Evolutionary conservation across 2,329 filamentous ascomycete species (phyloP), one percentile per base, ranked within the genome.

Genomic region (Cercospora brassicicola): DNA sequence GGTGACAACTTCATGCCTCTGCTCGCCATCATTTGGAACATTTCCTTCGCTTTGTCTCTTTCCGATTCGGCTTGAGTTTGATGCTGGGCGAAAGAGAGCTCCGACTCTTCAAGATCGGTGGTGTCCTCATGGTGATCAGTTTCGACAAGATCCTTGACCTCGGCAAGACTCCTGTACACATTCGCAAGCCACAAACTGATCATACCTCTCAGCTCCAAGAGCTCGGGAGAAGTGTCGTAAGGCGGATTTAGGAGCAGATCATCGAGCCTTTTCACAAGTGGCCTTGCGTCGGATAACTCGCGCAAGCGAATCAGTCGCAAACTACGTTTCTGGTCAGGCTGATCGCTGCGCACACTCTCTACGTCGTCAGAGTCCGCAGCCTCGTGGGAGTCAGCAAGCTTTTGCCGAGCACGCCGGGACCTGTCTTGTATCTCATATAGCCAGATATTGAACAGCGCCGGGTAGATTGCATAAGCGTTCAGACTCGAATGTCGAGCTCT

Each of bases 401-500:
- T 59, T 36, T 62, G 45, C 23, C 84, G 61, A 77, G 76, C 64
- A 78, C 81, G 75, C 86, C 86, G 81, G 88, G 88, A 79, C 67
- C 76, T 78, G 57, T 87, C 83, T 75, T 91, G 87, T 1, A 89
- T 83, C 69, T 91, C 88, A 77, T 92, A 94, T 62, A 97, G 86
- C 87, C 95, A 94, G 56, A 93, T 86, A 59, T 89, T 89, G 73
- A 94, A 89, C 81, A 96, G 86, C 13, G 91, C 90, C 13, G 91
- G 89, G 81, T 93, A 94, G 77, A 97, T 96, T 69, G 92, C 89
- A 42, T 91, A 77, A 10, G 91, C 88, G 71, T 88, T 90, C 51
- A 89, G 80, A 2, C 84, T 81, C 8, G 69, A 65, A 61, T 87
- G 81, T 0, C 88, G 88, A 4, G 85, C 83, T 68, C 83, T 83